Conservation (phyloP, 2,329 filamentous ascomycete genomes). For the Arthrobotrys pseudoclavata region DNA sequence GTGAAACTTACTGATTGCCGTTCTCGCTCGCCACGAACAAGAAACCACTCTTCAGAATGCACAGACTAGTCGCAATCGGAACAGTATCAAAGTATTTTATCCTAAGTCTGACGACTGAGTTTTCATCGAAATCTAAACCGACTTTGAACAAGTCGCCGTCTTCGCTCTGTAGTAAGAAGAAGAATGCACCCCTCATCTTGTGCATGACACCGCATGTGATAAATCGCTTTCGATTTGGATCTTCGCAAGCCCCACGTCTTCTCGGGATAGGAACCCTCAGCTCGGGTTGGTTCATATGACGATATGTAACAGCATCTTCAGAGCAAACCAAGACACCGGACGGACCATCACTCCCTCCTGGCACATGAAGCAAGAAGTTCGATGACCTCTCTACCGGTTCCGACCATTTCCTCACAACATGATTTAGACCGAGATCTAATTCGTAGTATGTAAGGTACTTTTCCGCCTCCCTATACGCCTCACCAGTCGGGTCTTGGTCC, state of each 20-base stretch:
- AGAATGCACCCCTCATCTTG: constrained; percentile 95
- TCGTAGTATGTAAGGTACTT: constrained; percentile 97
- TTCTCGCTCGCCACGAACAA: constrained; percentile 92
- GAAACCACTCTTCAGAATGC: constrained; percentile 95
- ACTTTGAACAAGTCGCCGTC: constrained; percentile 99
- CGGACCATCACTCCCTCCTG: constrained; percentile 91
- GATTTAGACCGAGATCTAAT: constrained; percentile 94
- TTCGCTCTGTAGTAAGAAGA: constrained; percentile 94
- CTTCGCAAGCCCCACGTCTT: constrained; percentile 87
- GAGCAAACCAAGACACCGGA: constrained; percentile 95
- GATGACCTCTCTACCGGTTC: constrained; percentile 92
- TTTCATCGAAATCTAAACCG: constrained; percentile 91
- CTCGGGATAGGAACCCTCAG: constrained; percentile 91
- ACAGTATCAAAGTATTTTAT: constrained; percentile 99
- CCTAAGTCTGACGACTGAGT: constrained; percentile 82
- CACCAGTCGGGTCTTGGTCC: constrained; percentile 89
- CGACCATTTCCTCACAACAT: constrained; percentile 96
- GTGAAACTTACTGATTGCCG: constrained; percentile 77
- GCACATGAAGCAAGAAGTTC: constrained; percentile 92
- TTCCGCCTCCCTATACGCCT: constrained; percentile 83
- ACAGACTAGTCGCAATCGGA: constrained; percentile 85
- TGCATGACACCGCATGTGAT: constrained; percentile 97
- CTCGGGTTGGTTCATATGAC: constrained; percentile 93
- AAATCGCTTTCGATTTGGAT: constrained; percentile 87
- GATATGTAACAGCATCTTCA: constrained; percentile 94